Base-by-base conservation (phyloP, 179 eudicot species). In the Silene noctiflora region DNA sequence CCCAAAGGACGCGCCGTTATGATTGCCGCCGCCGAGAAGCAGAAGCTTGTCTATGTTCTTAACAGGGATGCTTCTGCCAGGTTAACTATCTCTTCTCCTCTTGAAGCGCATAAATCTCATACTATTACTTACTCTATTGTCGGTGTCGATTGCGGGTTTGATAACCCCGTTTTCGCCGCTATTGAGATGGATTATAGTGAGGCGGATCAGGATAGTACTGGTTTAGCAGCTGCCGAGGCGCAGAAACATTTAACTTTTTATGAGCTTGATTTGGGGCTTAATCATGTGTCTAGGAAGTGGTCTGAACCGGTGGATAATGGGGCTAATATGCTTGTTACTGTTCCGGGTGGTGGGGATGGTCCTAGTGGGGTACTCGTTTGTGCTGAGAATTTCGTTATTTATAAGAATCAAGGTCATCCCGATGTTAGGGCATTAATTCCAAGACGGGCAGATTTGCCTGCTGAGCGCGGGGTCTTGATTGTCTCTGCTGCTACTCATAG, bases 291-390 rank as follows among this genome's bases (percentile, higher is more conserved):
- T 6, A 91, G 99, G 87, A 96, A 93, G 71, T 93, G 97, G 99
- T 89, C 97, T 2, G 97, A 93, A 64, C 94, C 86, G 27, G 94
- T 96, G 74, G 97, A 91, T 83, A 96, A 93, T 80, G 99, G 96
- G 33, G 98, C 98, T 1, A 93, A 96, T 76, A 83, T 96, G 96
- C 96, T 93, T 61, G 98, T 93, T 3, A 96, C 92, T 0, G 98
- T 96, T 2, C 99, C 99, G 0, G 98, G 98, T 67, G 98, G 98
- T 2, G 99, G 92, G 44, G 98, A 96, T 82, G 98, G 99, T 9
- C 99, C 98, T 0, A 93, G 98, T 81, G 99, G 99, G 55, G 99
- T 93, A 42, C 87, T 96, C 75, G 99, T 96, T 13, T 95, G 99
- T 85, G 98, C 97, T 1, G 99, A 96, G 79, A 93, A 96, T 85